Conservation (phyloP, 2,329 filamentous ascomycete species). For the Pseudonectria buxi region DNA sequence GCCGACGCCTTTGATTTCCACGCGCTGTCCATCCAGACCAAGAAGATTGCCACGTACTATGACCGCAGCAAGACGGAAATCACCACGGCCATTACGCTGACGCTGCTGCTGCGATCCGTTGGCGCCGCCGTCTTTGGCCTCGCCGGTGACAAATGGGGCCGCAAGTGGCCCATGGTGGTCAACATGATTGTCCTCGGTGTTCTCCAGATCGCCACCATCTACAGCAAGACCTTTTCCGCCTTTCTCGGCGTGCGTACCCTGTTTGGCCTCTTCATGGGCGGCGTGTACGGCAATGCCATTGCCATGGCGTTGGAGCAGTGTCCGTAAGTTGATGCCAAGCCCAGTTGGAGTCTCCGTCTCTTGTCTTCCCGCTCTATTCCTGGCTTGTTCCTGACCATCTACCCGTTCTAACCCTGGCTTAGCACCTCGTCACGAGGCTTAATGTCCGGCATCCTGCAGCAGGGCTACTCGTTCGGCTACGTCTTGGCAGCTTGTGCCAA, state of each 20-base stretch:
- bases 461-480: slow-evolving; percentile 76
- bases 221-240: slow-evolving; percentile 61
- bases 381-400: too few relatives aligned
- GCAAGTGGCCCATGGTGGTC: slow-evolving; percentile 76
- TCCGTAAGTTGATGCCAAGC: slow-evolving; percentile 40
- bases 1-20: slow-evolving; percentile 83
- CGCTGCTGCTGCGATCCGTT: slow-evolving; percentile 65
- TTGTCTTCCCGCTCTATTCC: too few relatives aligned
- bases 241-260: slow-evolving; percentile 69
- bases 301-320: slow-evolving; percentile 72
- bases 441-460: slow-evolving; percentile 76
- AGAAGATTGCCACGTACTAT: slow-evolving; percentile 55
- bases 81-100: slow-evolving; percentile 68
- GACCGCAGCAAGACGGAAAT: slow-evolving; percentile 55
- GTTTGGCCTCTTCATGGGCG: slow-evolving; percentile 76
- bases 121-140: slow-evolving; percentile 72
- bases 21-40: slow-evolving; percentile 70
- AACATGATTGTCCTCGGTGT: slow-evolving; percentile 69
- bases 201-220: slow-evolving; percentile 70
- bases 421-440: slow-evolving; percentile 63
- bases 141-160: slow-evolving; percentile 70
- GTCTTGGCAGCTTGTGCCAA: slow-evolving; percentile 71
- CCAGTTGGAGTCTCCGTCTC: slow-evolving; percentile 10
- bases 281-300: slow-evolving; percentile 71
- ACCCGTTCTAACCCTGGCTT: slow-evolving; percentile 14